Evolutionary conservation across 2,329 filamentous ascomycete genomes (phyloP).

Genomic region (Domatiomyces catenatus): DNA sequence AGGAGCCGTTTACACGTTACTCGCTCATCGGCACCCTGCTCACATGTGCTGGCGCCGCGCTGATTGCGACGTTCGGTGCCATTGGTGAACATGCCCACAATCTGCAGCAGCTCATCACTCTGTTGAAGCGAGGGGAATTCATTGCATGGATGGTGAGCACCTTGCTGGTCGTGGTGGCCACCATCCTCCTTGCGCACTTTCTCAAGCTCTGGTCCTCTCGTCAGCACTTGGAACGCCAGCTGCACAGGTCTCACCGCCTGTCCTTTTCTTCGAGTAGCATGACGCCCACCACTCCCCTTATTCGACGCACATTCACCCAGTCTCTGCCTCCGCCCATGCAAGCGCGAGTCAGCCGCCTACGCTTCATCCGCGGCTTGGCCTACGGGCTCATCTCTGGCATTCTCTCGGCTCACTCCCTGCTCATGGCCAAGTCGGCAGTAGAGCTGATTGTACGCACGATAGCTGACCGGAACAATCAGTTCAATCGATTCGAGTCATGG

Average conservation of each 20-base stretch:
- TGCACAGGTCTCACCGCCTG: conserved; percentile 13
- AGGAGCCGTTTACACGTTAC: conserved; percentile 85
- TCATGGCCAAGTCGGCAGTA: conserved; percentile 91
- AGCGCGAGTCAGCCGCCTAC: conserved; percentile 45
- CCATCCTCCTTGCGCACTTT: conserved; percentile 44
- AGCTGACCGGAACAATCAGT: conserved; percentile 70
- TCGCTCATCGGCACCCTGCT: conserved; percentile 81
- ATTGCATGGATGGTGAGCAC: conserved; percentile 80
- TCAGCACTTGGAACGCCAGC: conserved; percentile 11
- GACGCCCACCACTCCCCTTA: conserved; percentile 7
- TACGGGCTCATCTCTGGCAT: conserved; percentile 88
- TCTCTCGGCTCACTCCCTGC: conserved; percentile 77
- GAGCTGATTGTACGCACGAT: conserved; percentile 82
- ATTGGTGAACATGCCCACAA: conserved; percentile 86
- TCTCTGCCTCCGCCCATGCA: conserved; percentile 23
- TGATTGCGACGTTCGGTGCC: conserved; percentile 88
- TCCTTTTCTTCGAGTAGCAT: conserved; percentile 7
- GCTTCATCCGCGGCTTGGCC: conserved; percentile 63
- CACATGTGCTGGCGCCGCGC: conserved; percentile 70
- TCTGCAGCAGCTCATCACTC: conserved; percentile 60
- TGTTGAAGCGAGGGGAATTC: conserved; percentile 62
- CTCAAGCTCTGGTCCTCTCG: conserved; percentile 22
- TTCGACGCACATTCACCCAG: conserved; percentile 27
- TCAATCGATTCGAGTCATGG: conserved; percentile 91
- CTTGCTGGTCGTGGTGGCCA: conserved; percentile 51